These are phyloP conservation scores for Spizellomyces punctatus DNA, from an alignment of 192 early-diverging fungal genomes.

Conservation along the genomic window DNA sequence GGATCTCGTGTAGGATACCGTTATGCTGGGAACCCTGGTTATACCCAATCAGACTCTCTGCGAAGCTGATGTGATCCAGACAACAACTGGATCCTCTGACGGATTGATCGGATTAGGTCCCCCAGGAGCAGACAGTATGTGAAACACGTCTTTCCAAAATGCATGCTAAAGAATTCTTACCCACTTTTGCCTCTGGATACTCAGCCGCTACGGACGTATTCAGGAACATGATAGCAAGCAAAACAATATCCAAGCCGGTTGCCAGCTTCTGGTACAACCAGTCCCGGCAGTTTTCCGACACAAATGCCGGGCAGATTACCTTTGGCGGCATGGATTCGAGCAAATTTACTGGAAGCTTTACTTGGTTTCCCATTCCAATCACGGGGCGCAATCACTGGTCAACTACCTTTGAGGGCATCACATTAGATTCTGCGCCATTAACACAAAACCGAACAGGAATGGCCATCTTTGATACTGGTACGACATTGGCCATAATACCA, in stretches of 20 bases:
- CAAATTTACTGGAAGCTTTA: neutral
- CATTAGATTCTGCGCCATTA: neutral
- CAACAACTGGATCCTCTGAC: neutral
- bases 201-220: conserved; percentile 3
- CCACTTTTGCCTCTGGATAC: neutral
- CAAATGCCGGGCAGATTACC: neutral
- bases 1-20: neutral
- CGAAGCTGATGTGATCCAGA: neutral
- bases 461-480: conserved; percentile 8
- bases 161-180: neutral
- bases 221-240: neutral
- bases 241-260: neutral
- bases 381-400: neutral
- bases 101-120: neutral
- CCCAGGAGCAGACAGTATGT: neutral
- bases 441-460: neutral
- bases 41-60: neutral
- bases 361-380: neutral
- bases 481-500: neutral
- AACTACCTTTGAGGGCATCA: neutral
- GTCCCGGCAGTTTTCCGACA: neutral
- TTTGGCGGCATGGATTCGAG: neutral
- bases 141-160: neutral
- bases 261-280: neutral
- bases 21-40: neutral